Conservation (phyloP, 2,329 filamentous ascomycete species). For the Drechslerella dactyloides region DNA sequence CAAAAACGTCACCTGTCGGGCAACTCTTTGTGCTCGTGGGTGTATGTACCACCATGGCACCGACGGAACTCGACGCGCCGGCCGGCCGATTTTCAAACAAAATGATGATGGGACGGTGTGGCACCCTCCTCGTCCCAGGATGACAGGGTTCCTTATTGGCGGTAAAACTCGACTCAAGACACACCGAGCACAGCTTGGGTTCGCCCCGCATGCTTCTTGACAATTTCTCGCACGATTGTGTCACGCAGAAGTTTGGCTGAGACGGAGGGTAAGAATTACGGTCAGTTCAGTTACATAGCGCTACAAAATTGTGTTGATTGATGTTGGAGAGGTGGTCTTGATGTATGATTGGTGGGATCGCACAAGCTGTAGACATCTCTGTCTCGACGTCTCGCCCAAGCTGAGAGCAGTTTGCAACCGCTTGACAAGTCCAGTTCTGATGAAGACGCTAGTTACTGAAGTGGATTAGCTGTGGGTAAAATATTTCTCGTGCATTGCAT, state of each 20-base stretch:
- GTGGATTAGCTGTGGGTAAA: too few relatives aligned
- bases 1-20: neutral
- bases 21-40: neutral
- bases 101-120: neutral
- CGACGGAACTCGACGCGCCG: neutral
- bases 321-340: neutral
- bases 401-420: too few relatives aligned
- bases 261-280: too few relatives aligned
- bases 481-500: too few relatives aligned
- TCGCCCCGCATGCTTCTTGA: conserved; percentile 1
- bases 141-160: neutral
- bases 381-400: too few relatives aligned
- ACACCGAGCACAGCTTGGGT: neutral
- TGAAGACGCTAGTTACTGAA: too few relatives aligned
- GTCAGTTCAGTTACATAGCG: neutral
- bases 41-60: neutral
- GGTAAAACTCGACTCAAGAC: neutral
- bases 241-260: too few relatives aligned
- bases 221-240: conserved; percentile 4
- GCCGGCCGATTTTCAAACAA: too few relatives aligned
- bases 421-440: too few relatives aligned
- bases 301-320: neutral
- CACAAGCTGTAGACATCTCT: too few relatives aligned
- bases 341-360: neutral
- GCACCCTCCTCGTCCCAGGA: neutral